Evolutionary conservation across 192 early-diverging fungal species (phyloP).

Genomic region (Lobosporangium transversale): DNA sequence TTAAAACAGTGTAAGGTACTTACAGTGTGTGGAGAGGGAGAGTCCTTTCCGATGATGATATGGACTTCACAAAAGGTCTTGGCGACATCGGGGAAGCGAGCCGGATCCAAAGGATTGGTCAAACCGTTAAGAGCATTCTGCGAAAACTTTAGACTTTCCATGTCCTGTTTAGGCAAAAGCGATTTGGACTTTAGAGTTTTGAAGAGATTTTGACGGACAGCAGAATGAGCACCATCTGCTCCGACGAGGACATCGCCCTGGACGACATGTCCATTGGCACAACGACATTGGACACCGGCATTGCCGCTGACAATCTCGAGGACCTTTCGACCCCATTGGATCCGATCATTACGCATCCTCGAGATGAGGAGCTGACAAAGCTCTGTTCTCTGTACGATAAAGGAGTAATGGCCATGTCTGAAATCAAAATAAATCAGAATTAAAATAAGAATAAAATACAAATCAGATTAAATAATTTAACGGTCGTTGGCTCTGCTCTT

Average conservation of each 20-base stretch:
- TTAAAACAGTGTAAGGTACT: background rate
- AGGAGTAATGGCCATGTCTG: slow-evolving; percentile 37
- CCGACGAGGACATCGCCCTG: slow-evolving; percentile 34
- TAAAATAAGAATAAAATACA: no score
- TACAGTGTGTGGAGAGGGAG: slow-evolving; percentile 12
- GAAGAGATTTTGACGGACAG: slow-evolving; percentile 32
- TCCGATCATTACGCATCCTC: slow-evolving; percentile 8
- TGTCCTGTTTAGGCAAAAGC: slow-evolving; percentile 30
- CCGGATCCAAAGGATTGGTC: slow-evolving; percentile 15
- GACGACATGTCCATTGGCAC: slow-evolving; percentile 29
- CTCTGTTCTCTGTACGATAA: slow-evolving; percentile 18
- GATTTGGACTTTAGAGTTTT: slow-evolving; percentile 11
- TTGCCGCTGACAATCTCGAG: slow-evolving; percentile 36
- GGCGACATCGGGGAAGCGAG: slow-evolving; percentile 7
- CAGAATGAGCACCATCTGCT: slow-evolving; percentile 27
- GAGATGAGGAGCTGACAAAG: slow-evolving; percentile 32
- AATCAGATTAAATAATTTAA: background rate
- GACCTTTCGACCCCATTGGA: slow-evolving; percentile 28
- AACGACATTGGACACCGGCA: slow-evolving; percentile 35
- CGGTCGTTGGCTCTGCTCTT: background rate
- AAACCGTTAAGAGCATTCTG: slow-evolving; percentile 23
- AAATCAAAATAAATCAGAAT: background rate
- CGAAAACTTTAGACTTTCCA: slow-evolving; percentile 22
- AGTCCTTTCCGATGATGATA: slow-evolving; percentile 20
- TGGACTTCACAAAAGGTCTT: slow-evolving; percentile 9